Evolutionary conservation across 805 yeast species (phyloP), one percentile per base, ranked within the genome.

Genomic region (Starmerella asiatica): DNA sequence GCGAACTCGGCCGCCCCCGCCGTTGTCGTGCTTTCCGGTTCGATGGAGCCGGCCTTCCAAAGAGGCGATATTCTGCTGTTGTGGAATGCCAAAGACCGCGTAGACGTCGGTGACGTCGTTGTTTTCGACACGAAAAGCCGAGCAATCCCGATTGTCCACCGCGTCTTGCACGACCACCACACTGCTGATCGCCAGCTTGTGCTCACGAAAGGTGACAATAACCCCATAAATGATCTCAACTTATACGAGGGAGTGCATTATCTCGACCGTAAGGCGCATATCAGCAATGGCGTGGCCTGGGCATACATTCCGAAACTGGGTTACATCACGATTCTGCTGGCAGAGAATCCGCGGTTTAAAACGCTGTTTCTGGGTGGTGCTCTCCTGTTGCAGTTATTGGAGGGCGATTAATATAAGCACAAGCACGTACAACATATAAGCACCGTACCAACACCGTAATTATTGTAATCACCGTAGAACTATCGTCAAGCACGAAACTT

Each of bases 1-100:
- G 69, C 95, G 9, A 75, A 83, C 60, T 76, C 95, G 0, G 77
- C 82, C 45, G 82, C 96, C 1, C 98, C 98, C 17, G 75, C 91
- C 19, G 98, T 91, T 17, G 98, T 91, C 21, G 98, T 91, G 8
- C 71, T 91, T 36, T 85, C 97, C 1, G 98, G 98, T 5, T 88
- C 97, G 2, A 91, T 91, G 98, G 98, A 91, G 59, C 98, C 98
- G 2, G 98, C 98, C 2, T 91, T 91, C 69, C 96, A 91, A 62
- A 73, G 98, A 62, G 98, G 98, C 37, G 98, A 91, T 57, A 78
- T 91, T 15, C 63, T 91, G 45, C 77, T 91, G 53, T 65, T 91
- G 41, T 86, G 94, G 94, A 91, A 91, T 60, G 69, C 96, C 49
- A 75, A 79, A 40, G 54, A 62, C 17, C 57, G 60, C 23, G 74